Base-by-base conservation (phyloP, 176 grass and related monocot species). In the Raddia guianensis region DNA sequence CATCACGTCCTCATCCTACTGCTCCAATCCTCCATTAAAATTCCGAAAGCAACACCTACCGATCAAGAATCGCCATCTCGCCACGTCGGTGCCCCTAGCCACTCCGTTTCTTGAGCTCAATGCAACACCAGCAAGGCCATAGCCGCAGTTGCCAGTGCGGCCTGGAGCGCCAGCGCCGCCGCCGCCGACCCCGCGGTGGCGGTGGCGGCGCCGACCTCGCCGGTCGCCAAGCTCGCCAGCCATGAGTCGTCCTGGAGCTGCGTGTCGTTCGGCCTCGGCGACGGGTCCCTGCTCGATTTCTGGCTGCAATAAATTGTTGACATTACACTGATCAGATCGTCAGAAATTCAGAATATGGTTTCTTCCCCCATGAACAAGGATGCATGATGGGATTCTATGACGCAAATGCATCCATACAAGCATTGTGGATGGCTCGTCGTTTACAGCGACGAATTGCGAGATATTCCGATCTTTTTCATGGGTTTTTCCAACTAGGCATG, bases 171-270 rank as follows among this genome's bases (percentile, higher is more conserved):
- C 73, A 82, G 7, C 43, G 77, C 72, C 48, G 70, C n/a, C 58
- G 55, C 69, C 35, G 48, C 61, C 15, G 47, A 14, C 37, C 59
- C 11, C 34, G 52, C 40, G 20, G 60, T 7, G 6, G 88, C 78
- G 9, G 51, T 7, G 6, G 88, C 83, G 9, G 51, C 73, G 61
- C 32, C 67, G 19, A 44, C 75, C 47, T 91, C 86, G n/a, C 92
- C 87, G 42, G 87, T 80, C 2, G 95, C 95, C 80, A 98, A 55
- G 81, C 60, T 93, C 50, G 95, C 95, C n/a, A 98, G 81, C 92
- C 92, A 98, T 1, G 92, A 65, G 43, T 95, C 92, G 47, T 82
- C 81, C 64, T 78, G 86, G 5, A 92, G 58, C 85, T 88, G 79
- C 49, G 82, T 80, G 75, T 80, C 92, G 32, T 75, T 50, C 46